Evolutionary conservation across 2,329 filamentous ascomycete genomes (phyloP).

Genomic region (Hirsutella thompsonii): DNA sequence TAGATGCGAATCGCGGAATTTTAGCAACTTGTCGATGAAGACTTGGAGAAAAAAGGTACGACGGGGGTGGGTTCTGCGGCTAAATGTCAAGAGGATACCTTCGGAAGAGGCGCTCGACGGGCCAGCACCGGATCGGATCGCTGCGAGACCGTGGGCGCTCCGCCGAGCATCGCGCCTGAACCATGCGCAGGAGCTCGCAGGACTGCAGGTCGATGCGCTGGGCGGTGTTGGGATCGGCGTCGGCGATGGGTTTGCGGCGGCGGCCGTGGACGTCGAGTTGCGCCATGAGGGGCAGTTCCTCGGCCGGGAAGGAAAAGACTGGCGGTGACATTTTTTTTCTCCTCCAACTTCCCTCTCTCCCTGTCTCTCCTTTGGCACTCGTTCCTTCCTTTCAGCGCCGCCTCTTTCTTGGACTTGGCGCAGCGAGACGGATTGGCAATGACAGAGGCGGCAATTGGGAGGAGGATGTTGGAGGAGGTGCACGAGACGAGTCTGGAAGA

Average conservation of each 20-base stretch:
- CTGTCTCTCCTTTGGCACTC: background rate
- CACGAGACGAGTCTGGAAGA: conserved; percentile 46
- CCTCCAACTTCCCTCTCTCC: background rate
- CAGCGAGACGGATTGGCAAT: background rate
- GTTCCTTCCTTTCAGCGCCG: background rate
- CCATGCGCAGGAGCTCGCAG: conserved; percentile 44
- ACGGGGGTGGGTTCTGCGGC: too few relatives aligned
- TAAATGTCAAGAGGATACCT: conserved; percentile 30
- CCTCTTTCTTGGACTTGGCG: background rate
- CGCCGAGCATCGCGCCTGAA: conserved; percentile 49
- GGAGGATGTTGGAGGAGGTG: conserved; percentile 38
- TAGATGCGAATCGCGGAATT: too few relatives aligned
- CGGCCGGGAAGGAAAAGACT: conserved; percentile 38
- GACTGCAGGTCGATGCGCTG: conserved; percentile 34
- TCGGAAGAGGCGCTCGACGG: conserved; percentile 46
- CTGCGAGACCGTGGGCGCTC: conserved; percentile 29
- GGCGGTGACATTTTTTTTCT: conserved; percentile 40
- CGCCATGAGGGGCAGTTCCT: conserved; percentile 33
- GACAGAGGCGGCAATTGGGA: conserved; percentile 31
- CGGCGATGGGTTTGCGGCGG: conserved; percentile 34
- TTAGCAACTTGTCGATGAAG: too few relatives aligned
- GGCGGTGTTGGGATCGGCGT: too few relatives aligned
- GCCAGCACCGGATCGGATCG: conserved; percentile 40
- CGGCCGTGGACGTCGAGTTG: conserved; percentile 35
- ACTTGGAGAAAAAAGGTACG: too few relatives aligned